Evolutionary conservation across 148 eudicot species (phyloP).

Genomic region (Fagopyrum tataricum): DNA sequence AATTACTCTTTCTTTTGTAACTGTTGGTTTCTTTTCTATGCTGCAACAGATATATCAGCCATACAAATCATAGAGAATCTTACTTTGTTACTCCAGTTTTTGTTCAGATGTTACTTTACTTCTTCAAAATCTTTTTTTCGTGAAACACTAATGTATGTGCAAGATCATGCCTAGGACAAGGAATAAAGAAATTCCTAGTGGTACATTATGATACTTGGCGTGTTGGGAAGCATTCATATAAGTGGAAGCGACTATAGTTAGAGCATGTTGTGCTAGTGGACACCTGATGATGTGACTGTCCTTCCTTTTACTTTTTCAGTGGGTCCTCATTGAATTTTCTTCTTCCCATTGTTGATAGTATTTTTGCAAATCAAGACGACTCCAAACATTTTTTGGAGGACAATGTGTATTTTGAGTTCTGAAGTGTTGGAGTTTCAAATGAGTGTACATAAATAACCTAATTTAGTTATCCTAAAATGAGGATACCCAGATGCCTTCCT

Average conservation of each 20-base stretch:
- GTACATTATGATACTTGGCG: neutral
- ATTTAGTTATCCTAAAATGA: neutral
- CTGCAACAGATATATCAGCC: neutral
- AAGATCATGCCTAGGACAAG: neutral
- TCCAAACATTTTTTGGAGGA: neutral
- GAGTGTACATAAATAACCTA: neutral
- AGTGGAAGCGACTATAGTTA: neutral
- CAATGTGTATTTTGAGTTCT: neutral
- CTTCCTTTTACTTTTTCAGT: neutral
- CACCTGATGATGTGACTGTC: neutral
- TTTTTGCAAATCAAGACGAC: neutral
- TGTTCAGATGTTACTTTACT: neutral
- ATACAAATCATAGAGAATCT: slow-evolving; percentile 1
- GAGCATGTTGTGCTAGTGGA: neutral
- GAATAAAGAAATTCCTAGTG: neutral
- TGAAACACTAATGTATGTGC: neutral
- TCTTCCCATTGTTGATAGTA: neutral
- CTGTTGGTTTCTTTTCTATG: neutral
- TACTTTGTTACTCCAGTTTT: neutral
- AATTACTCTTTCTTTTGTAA: neutral
- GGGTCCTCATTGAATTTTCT: neutral
- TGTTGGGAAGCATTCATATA: neutral
- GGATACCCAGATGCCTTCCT: neutral
- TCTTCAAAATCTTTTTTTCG: neutral
- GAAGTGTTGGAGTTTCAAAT: neutral